These are phyloP conservation scores for Flaveria ramosissima DNA, from an alignment of 129 eudicot species.

Conservation along the genomic window DNA sequence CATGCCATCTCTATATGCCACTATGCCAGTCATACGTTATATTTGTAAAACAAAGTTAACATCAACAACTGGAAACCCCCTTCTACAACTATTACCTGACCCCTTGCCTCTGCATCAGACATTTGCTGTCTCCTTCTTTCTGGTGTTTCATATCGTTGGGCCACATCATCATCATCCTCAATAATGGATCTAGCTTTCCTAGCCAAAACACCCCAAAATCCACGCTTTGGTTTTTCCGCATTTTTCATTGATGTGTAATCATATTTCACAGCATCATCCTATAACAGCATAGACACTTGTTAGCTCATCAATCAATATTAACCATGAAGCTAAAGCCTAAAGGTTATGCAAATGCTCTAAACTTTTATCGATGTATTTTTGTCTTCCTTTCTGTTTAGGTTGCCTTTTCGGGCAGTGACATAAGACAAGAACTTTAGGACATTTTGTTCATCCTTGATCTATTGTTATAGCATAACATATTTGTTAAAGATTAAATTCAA, in stretches of 20 bases:
- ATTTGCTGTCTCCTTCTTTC: constrained; percentile 43
- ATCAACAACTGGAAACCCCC: not conserved
- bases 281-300: constrained; percentile 16
- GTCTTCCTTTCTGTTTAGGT: not conserved
- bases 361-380: not conserved
- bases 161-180: constrained; percentile 65
- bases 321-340: not conserved
- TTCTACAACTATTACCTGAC: constrained; percentile 42
- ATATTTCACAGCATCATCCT: constrained; percentile 47
- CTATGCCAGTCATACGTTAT: constrained; percentile 5
- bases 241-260: constrained; percentile 48
- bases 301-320: not conserved
- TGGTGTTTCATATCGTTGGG: constrained; percentile 39
- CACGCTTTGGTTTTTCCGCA: constrained; percentile 50
- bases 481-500: not conserved
- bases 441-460: not conserved
- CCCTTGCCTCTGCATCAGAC: constrained; percentile 43
- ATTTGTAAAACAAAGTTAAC: not conserved
- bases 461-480: not conserved
- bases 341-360: not conserved
- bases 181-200: constrained; percentile 68
- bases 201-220: constrained; percentile 85
- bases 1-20: constrained; percentile 12
- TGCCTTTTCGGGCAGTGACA: not conserved
- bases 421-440: not conserved